Conservation (phyloP, 2,329 filamentous ascomycete species). For the Biscogniauxia sp. region DNA sequence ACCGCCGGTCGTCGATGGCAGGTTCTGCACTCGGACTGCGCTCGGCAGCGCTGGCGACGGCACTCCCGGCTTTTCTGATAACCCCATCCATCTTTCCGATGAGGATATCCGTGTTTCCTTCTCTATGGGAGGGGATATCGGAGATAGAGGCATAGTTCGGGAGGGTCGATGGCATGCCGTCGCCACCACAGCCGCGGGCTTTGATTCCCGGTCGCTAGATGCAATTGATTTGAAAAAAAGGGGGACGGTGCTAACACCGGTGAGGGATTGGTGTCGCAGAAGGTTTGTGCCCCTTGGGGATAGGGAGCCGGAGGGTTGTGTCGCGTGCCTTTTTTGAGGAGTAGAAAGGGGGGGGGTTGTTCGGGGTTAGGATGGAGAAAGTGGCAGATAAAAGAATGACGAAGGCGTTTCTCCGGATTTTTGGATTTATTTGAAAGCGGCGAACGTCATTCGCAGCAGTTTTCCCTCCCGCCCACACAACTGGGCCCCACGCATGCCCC, state of each 20-base stretch:
- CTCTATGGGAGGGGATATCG: conserved; percentile 45
- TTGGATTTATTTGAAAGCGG: conserved; percentile 11
- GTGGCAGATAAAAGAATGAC: neutral
- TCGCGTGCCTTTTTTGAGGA: neutral
- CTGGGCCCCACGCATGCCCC: conserved; percentile 12
- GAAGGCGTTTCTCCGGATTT: neutral
- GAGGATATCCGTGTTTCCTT: conserved; percentile 28
- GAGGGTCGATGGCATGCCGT: conserved; percentile 54
- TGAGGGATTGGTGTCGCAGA: too few species aligned
- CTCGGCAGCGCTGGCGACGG: conserved; percentile 17
- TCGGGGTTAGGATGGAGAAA: neutral
- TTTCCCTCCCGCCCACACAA: conserved; percentile 13
- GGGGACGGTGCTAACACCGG: too few species aligned
- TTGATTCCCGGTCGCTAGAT: neutral
- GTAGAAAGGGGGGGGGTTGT: too few species aligned
- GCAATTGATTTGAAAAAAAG: too few species aligned
- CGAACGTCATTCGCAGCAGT: conserved; percentile 26
- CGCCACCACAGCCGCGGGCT: conserved; percentile 21
- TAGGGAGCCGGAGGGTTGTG: neutral
- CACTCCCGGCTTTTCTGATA: conserved; percentile 25
- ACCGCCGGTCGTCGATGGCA: conserved; percentile 49
- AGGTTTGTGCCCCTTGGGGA: too few species aligned
- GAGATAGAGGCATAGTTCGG: conserved; percentile 59
- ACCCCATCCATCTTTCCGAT: conserved; percentile 30
- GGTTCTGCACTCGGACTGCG: conserved; percentile 32